A percentile compares a stretch with the other conserved stretches of the same genome.
Evolutionary conservation across 2,329 filamentous ascomycete genomes (phyloP).

Genomic region (Tolypocladium album): DNA sequence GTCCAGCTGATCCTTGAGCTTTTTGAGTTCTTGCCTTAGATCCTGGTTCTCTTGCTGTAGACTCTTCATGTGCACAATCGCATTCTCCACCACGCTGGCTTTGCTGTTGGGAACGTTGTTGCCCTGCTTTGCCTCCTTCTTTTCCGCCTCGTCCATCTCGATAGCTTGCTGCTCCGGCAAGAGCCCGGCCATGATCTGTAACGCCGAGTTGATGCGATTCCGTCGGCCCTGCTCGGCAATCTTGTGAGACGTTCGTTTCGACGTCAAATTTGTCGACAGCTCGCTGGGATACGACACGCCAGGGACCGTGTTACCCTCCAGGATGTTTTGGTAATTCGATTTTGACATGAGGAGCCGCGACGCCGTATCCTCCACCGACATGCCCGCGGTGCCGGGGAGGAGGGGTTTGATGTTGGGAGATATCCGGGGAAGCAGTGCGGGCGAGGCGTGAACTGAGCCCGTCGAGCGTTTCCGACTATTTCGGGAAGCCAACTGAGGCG

Average conservation of each 20-base stretch:
- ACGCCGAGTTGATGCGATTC: conserved; percentile 88
- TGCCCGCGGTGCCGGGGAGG: conserved; percentile 49
- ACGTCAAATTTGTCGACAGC: conserved; percentile 85
- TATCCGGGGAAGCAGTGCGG: conserved; percentile 77
- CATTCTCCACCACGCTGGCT: conserved; percentile 93
- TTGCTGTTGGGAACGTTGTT: conserved; percentile 67
- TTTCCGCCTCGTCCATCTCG: conserved; percentile 32
- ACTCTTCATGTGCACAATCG: conserved; percentile 88
- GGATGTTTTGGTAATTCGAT: conserved; percentile 95
- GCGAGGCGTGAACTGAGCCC: conserved; percentile 68
- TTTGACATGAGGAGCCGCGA: conserved; percentile 81
- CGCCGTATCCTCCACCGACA: conserved; percentile 47
- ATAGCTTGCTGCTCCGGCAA: conserved; percentile 50
- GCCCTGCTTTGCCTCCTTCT: conserved; percentile 35
- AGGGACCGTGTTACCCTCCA: conserved; percentile 84
- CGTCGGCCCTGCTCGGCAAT: conserved; percentile 92
- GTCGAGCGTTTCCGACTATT: conserved; percentile 62
- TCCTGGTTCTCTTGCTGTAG: conserved; percentile 64
- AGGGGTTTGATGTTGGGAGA: conserved; percentile 92
- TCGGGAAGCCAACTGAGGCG: conserved; percentile 45
- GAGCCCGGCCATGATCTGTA: conserved; percentile 82
- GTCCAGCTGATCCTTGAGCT: conserved; percentile 20
- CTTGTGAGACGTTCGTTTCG: conserved; percentile 95
- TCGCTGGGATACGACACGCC: conserved; percentile 86
- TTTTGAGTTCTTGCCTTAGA: conserved; percentile 49